Evolutionary conservation across 2,329 filamentous ascomycete genomes (phyloP), one percentile per base, ranked within the genome.

Genomic region (Diaporthe helianthi): DNA sequence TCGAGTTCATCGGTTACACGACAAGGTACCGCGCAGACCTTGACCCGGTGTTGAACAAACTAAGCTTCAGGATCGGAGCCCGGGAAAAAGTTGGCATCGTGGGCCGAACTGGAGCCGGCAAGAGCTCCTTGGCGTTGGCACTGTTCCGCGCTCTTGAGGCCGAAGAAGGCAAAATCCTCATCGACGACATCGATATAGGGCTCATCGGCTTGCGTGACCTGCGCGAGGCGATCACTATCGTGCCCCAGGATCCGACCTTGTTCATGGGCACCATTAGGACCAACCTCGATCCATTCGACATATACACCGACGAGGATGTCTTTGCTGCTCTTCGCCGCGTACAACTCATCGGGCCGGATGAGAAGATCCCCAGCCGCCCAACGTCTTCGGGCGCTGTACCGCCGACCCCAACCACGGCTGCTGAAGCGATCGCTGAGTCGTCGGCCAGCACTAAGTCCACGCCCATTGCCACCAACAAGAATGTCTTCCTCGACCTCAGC

Each of bases 1-100:
- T 99, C 15, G 91, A 97, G 76, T 99, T 99, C 78, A 86, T 92
- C 72, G 86, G 90, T 72, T 98, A 98, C 83, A 92, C 92, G 60
- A 98, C 96, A 2, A 87, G 94, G 65, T 98, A 99, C 79, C 88
- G 96, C 68, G 84, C 89, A 63, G 95, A 98, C 75, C 87, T 98
- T 22, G 95, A 97, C 55, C 91, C 92, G 0, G 96, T 98, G 0
- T 83, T 99, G 65, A 92, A 90, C 74, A 86, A 92, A 72, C 87
- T 99, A 63, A 93, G 88, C 1, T 97, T 99, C 84, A 93, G 92
- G 77, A 94, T 99, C 72, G 85, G 90, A 33, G 89, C 94, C 1
- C 89, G 89, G 38, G 93, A 99, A 80, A 98, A 98, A 83, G 93
- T 99, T 22, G 96, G 96, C 69, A 97, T 99, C 69, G 96, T 98